Conservation (phyloP, 257 asterid genomes). For the Plectranthus barbatus region DNA sequence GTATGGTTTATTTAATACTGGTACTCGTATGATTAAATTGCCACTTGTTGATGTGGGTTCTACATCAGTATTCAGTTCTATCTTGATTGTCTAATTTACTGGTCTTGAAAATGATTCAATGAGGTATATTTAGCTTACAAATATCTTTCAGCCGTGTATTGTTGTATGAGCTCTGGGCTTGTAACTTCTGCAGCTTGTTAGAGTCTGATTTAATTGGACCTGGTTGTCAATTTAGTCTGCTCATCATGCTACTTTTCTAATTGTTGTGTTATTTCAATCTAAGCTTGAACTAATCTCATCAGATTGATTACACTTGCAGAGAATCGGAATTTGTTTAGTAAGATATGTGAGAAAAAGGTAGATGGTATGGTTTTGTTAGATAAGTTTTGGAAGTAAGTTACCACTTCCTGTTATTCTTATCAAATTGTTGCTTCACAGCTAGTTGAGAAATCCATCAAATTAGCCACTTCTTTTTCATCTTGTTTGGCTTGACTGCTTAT, state of each 20-base stretch:
- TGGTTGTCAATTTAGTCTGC: background rate
- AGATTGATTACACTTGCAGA: background rate
- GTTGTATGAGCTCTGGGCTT: background rate
- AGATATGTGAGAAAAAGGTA: background rate
- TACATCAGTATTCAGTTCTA: background rate
- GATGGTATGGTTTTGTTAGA: background rate
- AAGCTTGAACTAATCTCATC: background rate
- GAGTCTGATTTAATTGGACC: constrained; percentile 10
- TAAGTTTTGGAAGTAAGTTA: background rate
- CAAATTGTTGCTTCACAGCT: background rate
- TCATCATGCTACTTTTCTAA: background rate
- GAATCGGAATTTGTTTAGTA: background rate
- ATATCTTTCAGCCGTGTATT: background rate
- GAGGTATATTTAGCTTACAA: background rate
- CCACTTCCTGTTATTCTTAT: background rate
- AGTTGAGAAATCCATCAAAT: constrained; percentile 10
- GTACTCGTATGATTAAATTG: background rate
- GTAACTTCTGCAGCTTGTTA: constrained; percentile 5
- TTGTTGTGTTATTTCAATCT: background rate
- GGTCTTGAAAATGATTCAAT: background rate
- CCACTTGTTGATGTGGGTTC: background rate
- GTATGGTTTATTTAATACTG: background rate
- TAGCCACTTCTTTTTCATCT: background rate
- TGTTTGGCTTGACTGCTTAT: constrained; percentile 5
- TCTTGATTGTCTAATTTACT: constrained; percentile 2